Conservation (phyloP, 768 basidiomycete genomes). For the Lepiota brunneoincarnata region DNA sequence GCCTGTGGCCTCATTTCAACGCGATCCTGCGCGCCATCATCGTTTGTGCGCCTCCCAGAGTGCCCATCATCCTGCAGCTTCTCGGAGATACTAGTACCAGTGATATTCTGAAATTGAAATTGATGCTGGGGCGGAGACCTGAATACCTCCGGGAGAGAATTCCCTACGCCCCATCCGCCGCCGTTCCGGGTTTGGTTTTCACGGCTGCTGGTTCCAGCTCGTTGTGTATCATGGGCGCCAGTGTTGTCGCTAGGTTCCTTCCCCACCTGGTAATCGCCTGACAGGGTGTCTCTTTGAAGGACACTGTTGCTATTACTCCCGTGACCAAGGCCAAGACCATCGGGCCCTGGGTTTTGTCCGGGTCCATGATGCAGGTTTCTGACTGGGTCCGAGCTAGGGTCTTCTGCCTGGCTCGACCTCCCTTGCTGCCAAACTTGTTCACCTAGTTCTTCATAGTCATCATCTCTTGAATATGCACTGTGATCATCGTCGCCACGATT, state of each 20-base stretch:
- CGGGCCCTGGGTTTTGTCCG: neutral
- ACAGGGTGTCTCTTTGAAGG: too few relatives aligned
- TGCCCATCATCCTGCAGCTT: neutral
- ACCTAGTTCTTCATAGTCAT: neutral
- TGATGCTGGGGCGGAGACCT: neutral
- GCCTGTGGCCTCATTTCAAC: neutral
- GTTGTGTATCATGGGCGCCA: neutral
- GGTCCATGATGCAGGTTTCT: neutral
- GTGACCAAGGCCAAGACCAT: too few relatives aligned
- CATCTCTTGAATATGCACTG: neutral
- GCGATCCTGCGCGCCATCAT: neutral
- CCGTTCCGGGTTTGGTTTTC: neutral
- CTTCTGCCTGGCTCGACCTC: neutral
- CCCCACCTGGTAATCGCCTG: too few relatives aligned
- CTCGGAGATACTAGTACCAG: neutral
- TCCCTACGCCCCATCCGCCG: neutral
- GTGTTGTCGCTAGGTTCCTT: neutral
- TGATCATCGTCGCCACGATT: neutral
- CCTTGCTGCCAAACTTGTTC: neutral
- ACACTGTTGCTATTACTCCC: too few relatives aligned
- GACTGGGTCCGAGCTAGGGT: neutral
- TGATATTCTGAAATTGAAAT: neutral
- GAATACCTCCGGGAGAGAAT: neutral
- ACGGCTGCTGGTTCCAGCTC: neutral
- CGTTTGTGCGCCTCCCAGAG: neutral